These are phyloP conservation scores for Chalaropsis thielavioides DNA, from an alignment of 2,329 filamentous ascomycete species.

Conservation along the genomic window DNA sequence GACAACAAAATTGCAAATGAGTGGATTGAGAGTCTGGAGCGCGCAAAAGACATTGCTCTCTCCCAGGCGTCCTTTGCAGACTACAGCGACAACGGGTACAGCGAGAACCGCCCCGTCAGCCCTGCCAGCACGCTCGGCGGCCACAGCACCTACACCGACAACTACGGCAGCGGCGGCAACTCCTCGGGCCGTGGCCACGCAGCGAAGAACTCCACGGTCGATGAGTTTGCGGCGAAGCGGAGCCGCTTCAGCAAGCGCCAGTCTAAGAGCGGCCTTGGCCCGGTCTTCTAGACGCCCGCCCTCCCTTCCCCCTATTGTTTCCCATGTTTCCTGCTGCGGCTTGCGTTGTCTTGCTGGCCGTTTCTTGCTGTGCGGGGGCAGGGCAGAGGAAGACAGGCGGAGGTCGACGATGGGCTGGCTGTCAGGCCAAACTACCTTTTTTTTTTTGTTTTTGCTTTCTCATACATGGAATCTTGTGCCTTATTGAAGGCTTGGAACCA, in stretches of 20 bases:
- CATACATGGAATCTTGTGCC: not conserved
- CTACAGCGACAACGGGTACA: conserved; percentile 55
- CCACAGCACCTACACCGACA: conserved; percentile 37
- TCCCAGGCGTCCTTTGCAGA: conserved; percentile 50
- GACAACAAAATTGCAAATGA: conserved; percentile 55
- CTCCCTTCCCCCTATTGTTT: not conserved
- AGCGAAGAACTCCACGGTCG: conserved; percentile 44
- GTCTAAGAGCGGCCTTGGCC: conserved; percentile 84
- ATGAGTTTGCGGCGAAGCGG: conserved; percentile 38
- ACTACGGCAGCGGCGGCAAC: conserved; percentile 24
- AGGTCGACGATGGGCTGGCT: too few relatives aligned
- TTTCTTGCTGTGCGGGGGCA: conserved; percentile 15
- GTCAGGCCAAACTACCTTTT: too few relatives aligned
- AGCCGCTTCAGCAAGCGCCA: conserved; percentile 81
- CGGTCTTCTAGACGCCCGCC: conserved; percentile 49
- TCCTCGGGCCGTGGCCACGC: conserved; percentile 37
- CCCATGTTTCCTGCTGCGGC: not conserved
- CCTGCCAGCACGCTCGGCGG: conserved; percentile 59
- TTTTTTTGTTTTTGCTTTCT: conserved; percentile 19
- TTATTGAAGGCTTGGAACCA: not conserved
- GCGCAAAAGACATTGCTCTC: conserved; percentile 69
- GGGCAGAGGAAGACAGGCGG: too few relatives aligned
- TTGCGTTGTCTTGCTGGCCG: conserved; percentile 20
- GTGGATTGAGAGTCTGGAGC: conserved; percentile 81
- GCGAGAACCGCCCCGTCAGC: conserved; percentile 57